phyloP scores from a whole-genome alignment of 176 grass and related monocot genomes.

The Oryza officinalis region DNA sequence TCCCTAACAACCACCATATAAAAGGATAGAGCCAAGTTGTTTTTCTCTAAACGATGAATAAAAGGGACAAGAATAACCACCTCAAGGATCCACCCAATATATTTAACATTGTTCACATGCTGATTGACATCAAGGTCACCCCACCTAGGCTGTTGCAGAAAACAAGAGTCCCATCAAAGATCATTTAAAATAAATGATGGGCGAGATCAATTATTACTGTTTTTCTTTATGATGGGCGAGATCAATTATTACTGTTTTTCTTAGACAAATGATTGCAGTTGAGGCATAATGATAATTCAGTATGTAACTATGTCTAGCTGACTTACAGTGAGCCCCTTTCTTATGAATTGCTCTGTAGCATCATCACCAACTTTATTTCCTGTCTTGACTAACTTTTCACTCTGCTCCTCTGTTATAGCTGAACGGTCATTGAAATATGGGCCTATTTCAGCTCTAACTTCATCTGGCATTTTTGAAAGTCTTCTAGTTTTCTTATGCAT shows the following conservation, averaged over 20 bases:
- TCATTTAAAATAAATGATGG: not conserved
- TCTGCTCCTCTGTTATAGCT: conserved; percentile 73
- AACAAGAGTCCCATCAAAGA: conserved; percentile 18
- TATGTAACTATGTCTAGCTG: not conserved
- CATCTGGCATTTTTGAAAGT: conserved; percentile 90
- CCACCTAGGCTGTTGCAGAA: conserved; percentile 83
- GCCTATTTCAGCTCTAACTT: conserved; percentile 91
- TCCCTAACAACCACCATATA: not conserved
- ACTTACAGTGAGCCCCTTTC: conserved; percentile 90
- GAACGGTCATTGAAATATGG: conserved; percentile 69
- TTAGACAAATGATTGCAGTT: not conserved
- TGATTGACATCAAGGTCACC: conserved; percentile 96
- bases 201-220: not conserved
- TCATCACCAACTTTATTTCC: conserved; percentile 49
- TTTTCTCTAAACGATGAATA: not conserved
- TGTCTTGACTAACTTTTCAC: conserved; percentile 66
- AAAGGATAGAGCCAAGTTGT: not conserved
- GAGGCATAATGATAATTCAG: not conserved
- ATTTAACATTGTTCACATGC: conserved; percentile 99
- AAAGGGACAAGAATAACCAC: conserved; percentile 33
- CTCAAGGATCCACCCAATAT: conserved; percentile 99
- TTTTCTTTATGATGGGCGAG: not conserved
- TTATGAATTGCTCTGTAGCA: conserved; percentile 58
- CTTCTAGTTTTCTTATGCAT: conserved; percentile 94
- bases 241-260: not conserved